Conservation (phyloP, 108 stramenopile genomes). For the Pseudonitzschia delicatissima region DNA sequence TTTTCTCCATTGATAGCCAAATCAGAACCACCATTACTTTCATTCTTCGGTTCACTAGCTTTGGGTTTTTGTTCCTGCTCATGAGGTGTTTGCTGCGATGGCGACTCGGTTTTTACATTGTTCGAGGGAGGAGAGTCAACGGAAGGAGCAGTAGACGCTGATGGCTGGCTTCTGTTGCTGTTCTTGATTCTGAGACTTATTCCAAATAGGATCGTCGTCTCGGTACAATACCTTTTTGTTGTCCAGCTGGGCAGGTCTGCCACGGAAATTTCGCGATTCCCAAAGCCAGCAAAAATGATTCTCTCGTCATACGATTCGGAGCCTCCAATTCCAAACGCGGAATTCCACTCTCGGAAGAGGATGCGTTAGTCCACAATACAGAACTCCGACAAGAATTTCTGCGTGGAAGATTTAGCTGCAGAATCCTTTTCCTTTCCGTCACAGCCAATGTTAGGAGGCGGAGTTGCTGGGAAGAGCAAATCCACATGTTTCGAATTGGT, state of each 20-base stretch:
- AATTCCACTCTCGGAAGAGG: slow-evolving; percentile 12
- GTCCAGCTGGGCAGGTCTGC: slow-evolving; percentile 41
- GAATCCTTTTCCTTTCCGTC: neutral
- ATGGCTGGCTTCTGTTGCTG: too few species aligned
- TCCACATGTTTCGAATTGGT: slow-evolving; percentile 24
- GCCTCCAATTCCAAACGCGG: slow-evolving; percentile 43
- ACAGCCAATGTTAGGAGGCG: neutral
- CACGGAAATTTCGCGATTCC: slow-evolving; percentile 63
- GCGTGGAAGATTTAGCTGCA: neutral
- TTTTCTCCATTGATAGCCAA: too few species aligned
- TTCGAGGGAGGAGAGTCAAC: too few species aligned
- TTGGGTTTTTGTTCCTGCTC: too few species aligned
- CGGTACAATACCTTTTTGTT: slow-evolving; percentile 40
- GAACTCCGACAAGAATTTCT: slow-evolving; percentile 4
- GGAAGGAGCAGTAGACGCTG: too few species aligned
- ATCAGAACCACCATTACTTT: too few species aligned
- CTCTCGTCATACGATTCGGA: slow-evolving; percentile 61
- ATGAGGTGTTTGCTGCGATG: too few species aligned
- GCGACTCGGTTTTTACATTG: too few species aligned
- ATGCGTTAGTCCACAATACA: slow-evolving; percentile 6
- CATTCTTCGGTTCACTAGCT: too few species aligned
- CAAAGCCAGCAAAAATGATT: slow-evolving; percentile 65
- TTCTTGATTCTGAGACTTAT: too few species aligned
- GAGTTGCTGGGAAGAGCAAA: slow-evolving; percentile 10
- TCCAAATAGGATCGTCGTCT: neutral